phyloP scores from a whole-genome alignment of 202 grass and related monocot genomes.

The Miscanthus sacchariflorus region DNA sequence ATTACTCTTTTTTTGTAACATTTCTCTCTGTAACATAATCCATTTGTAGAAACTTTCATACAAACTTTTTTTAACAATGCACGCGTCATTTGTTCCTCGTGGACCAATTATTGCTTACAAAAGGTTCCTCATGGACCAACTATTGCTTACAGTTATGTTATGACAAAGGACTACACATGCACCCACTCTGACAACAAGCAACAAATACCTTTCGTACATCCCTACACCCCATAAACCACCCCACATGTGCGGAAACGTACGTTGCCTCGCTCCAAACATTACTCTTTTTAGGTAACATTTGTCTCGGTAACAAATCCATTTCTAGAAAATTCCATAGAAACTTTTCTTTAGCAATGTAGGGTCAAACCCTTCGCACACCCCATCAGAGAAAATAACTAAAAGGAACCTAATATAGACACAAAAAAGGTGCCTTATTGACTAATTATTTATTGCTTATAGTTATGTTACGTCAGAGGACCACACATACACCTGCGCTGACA shows the following conservation, averaged over 20 bases:
- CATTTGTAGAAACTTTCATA: background rate
- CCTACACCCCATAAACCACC: background rate
- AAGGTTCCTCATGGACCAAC: background rate
- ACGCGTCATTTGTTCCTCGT: background rate
- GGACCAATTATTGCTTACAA: background rate
- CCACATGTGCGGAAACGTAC: background rate
- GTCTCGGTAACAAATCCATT: no score
- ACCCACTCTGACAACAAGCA: background rate
- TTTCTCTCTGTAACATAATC: background rate
- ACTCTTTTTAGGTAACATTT: no score
- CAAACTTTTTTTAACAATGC: background rate
- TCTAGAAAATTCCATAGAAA: no score
- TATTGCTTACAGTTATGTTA: background rate
- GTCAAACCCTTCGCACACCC: no score
- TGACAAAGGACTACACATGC: background rate
- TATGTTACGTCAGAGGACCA: no score
- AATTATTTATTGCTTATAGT: no score
- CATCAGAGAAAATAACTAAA: no score
- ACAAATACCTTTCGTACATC: background rate
- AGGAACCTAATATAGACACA: no score
- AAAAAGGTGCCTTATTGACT: no score
- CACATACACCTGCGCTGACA: no score
- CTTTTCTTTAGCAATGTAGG: no score
- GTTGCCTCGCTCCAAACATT: no score
- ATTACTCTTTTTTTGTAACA: background rate